These are phyloP conservation scores for Colletotrichum lini DNA, from an alignment of 2,329 filamentous ascomycete species.

Conservation along the genomic window DNA sequence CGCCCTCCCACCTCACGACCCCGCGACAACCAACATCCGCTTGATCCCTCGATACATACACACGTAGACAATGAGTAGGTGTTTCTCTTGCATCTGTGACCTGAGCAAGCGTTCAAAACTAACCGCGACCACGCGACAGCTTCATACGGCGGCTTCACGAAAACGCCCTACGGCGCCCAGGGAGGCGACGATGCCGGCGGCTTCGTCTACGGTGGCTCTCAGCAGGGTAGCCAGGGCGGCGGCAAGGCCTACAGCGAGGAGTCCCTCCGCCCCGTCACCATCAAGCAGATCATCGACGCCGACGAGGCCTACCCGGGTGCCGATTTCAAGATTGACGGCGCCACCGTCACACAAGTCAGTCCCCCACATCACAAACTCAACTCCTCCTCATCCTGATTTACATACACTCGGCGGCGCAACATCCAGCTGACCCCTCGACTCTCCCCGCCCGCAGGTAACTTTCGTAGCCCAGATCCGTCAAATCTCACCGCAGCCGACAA, in stretches of 20 bases:
- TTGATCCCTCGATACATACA: neutral
- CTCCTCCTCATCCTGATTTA: neutral
- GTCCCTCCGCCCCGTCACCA: slow-evolving; percentile 91
- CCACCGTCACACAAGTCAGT: slow-evolving; percentile 77
- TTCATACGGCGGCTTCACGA: slow-evolving; percentile 61
- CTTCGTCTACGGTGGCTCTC: slow-evolving; percentile 73
- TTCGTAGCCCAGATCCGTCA: slow-evolving; percentile 93
- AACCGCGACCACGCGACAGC: slow-evolving; percentile 48
- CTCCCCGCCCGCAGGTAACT: slow-evolving; percentile 59
- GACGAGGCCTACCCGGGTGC: slow-evolving; percentile 79
- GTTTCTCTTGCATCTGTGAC: neutral
- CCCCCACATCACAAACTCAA: neutral
- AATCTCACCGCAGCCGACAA: slow-evolving; percentile 88
- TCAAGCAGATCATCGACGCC: slow-evolving; percentile 93
- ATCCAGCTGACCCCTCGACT: neutral
- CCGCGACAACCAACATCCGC: neutral
- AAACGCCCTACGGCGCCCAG: slow-evolving; percentile 65
- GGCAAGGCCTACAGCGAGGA: slow-evolving; percentile 79
- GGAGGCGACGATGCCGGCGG: slow-evolving; percentile 74
- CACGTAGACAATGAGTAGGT: slow-evolving; percentile 21
- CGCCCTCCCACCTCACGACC: neutral
- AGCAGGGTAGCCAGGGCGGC: slow-evolving; percentile 69
- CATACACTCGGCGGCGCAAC: neutral
- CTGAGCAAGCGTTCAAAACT: neutral
- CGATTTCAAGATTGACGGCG: slow-evolving; percentile 87